Evolutionary conservation across 2,329 filamentous ascomycete genomes (phyloP).

Genomic region (Lasiodiplodia theobromae): DNA sequence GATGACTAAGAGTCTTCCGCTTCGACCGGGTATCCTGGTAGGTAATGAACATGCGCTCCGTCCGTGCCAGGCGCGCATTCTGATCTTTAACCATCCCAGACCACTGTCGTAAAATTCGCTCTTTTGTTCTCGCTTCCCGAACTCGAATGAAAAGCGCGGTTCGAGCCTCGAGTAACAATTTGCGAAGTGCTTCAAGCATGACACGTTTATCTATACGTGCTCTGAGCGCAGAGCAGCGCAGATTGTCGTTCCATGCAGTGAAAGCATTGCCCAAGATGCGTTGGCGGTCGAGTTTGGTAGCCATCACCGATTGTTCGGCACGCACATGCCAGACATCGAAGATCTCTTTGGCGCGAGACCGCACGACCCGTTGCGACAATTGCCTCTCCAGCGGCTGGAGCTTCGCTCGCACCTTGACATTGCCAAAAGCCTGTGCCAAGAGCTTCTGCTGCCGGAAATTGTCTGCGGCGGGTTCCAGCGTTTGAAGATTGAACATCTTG

Average conservation of each 20-base stretch:
- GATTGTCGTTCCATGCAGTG: slow-evolving; percentile 67
- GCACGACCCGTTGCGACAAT: slow-evolving; percentile 48
- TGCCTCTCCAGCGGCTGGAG: slow-evolving; percentile 44
- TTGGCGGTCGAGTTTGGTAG: slow-evolving; percentile 58
- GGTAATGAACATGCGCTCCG: slow-evolving; percentile 41
- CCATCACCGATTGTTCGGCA: slow-evolving; percentile 52
- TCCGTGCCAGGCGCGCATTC: slow-evolving; percentile 39
- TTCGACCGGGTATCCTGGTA: slow-evolving; percentile 41
- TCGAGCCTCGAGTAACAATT: slow-evolving; percentile 64
- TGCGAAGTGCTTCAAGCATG: slow-evolving; percentile 64
- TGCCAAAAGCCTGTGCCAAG: slow-evolving; percentile 36
- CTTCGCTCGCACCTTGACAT: slow-evolving; percentile 3
- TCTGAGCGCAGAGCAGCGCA: slow-evolving; percentile 61
- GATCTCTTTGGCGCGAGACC: slow-evolving; percentile 39
- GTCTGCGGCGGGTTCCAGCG: slow-evolving; percentile 46
- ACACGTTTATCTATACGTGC: slow-evolving; percentile 64
- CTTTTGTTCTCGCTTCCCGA: slow-evolving; percentile 41
- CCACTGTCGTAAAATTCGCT: slow-evolving; percentile 41
- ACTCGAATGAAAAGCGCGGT: slow-evolving; percentile 50
- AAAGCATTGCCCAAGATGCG: slow-evolving; percentile 65
- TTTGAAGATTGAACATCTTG: slow-evolving; percentile 29
- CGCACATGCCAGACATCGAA: slow-evolving; percentile 60
- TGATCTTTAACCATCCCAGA: slow-evolving; percentile 38
- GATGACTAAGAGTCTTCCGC: slow-evolving; percentile 32
- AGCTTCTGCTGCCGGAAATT: slow-evolving; percentile 40